Base-by-base conservation (phyloP, 73 alveolate genomes). In the Tetrahymena thermophila region DNA sequence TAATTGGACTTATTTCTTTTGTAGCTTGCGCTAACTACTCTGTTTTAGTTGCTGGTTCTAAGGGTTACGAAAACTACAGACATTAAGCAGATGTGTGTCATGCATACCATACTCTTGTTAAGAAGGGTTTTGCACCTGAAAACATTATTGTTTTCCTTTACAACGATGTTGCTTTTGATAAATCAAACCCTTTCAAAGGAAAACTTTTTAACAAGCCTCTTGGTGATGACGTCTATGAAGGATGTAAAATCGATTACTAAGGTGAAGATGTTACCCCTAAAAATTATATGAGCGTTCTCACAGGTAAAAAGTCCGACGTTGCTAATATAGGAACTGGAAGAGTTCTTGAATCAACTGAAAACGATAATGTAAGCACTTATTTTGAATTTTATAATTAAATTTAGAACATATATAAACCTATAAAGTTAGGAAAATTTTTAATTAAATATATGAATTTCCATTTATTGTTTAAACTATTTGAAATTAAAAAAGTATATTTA, bases 51-150 rank as follows among this genome's bases (percentile, higher is more conserved):
- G 99, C 99, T 38, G 99, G 99, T 34, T 99, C 99, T 31, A 97
- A 97, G 89, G 99, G 99, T 55, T 99, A 93, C 97, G 56, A 98
- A 95, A 99, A 99, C 98, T 99, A 99, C 96, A 96, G 99, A 56
- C 99, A 99, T 97, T 99, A 99, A 96, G 99, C 99, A 35, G 99
- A 99, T 96, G 97, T 98, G 84, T 99, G 99, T 98, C 99, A 99
- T 94, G 99, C 99, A 57, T 99, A 99, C 96, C 98, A 99, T 93
- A 95, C 98, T 93, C 94, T 99, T 93, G 56, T 96, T 19, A 96
- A 95, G 96, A 96, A 98, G 50, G 99, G 99, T 34, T 96, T 98
- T 34, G 97, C 98, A 14, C 99, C 98, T 40, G 99, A 97, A 40
- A 94, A 98, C 96, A 98, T 99, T 95, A 99, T 99, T 94, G 96